Evolutionary conservation across 176 grass and related monocot species (phyloP), one percentile per base, ranked within the genome.

Genomic region (Panicum miliaceum): DNA sequence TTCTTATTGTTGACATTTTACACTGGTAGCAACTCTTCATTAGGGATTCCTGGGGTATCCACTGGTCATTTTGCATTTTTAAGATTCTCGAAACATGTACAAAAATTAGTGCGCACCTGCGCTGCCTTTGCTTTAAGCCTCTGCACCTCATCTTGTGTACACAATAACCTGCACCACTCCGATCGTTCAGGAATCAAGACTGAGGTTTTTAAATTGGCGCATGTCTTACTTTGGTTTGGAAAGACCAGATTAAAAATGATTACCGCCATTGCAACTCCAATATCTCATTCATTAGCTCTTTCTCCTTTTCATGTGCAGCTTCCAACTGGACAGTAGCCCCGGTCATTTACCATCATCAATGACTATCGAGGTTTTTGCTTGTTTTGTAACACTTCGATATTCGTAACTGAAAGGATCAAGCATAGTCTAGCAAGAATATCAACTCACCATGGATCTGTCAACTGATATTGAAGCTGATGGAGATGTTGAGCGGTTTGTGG

Each of bases 201-300:
- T 4, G 3, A 56, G 48, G 3, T 65, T 16, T 57, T 66, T 80
- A 6, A 72, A 79, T 73, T 45, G 42, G 3, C 74, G 9, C 32
- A 58, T 58, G 4, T 71, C 16, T 83, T 19, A 35, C 22, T 58
- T 77, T 84, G 26, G 52, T 71, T 76, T 67, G 12, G 27, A 80
- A 85, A 68, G 14, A 63, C 19, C 12, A 51, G 23, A 51, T 68
- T 43, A 60, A 65, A 80, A 67, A 76, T 82, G 14, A 68, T 83
- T 91, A 98, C 96, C 96, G 90, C 89, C 89, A 95, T 42, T 98
- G 93, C 58, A 98, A 69, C 38, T 94, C 96, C 80, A 75, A 82
- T 29, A 98, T 78, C 50, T 98, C 91, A 36, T 90, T 88, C 34
- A 95, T 25, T 48, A 95, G 70, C 74, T 98, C 89, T 75, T 95